Base-by-base conservation (phyloP, 2,329 filamentous ascomycete genomes). In the Sclerotinia subarctica region DNA sequence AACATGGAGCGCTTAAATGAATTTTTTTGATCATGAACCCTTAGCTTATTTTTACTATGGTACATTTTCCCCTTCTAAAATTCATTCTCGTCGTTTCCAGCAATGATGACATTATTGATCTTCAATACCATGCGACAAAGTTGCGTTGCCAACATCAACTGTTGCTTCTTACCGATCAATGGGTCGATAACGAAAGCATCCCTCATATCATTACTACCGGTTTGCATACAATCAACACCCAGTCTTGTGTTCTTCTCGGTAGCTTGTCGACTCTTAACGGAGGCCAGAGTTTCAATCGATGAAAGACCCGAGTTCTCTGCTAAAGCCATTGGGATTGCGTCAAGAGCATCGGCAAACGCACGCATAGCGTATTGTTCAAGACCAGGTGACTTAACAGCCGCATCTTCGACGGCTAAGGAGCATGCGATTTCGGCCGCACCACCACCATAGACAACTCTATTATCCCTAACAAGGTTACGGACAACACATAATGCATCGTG, bases 361-460 rank as follows among this genome's bases (percentile, higher is more conserved):
- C 95, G 92, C 94, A 99, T 99, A 73, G 94, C 94, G 80, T 99
- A 99, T 81, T 99, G 95, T 82, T 97, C 94, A 51, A 99, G 87
- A n/a, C 95, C 95, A 32, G 94, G 92, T 64, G 93, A 97, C 88
- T 96, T 92, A 77, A 94, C 89, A 54, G 94, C 94, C 35, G 93
- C 94, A 75, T 97, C 94, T 80, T 98, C 94, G 57, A 99, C 94
- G 3, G 95, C 95, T 67, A 99, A 83, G 29, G 93, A 96, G 84
- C 96, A 99, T 71, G 96, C 94, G 78, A 99, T 96, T 80, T 99
- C 95, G 59, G 95, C 94, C 42, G 95, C 92, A 80, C 96, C 95
- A 76, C 95, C 95, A 73, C 95, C 95, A 78, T 99, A 99, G 13
- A 99, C 95, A 63, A 99, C 93, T 70, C 95, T 91, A 84, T 97